Base-by-base conservation (phyloP, 495 filamentous ascomycete genomes). In the Venustampulla echinocandica region DNA sequence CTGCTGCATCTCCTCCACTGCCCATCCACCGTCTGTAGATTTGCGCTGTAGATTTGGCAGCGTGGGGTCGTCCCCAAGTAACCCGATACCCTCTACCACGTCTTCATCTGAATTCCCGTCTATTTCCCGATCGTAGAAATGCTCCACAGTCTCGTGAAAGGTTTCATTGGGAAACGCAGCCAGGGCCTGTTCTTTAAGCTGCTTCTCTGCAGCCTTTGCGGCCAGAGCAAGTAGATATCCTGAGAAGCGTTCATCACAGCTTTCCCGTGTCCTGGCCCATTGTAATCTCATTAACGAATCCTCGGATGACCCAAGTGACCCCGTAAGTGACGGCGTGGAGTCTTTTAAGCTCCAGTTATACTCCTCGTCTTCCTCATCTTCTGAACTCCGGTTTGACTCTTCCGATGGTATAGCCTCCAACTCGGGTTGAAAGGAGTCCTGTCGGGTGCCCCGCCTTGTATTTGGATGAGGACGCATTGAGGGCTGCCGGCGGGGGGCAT, bases 151-250 rank as follows among this genome's bases (percentile, higher is more conserved):
- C 60, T 64, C 64, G 79, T 69, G 30, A 65, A 69, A 53, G 74
- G 82, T 57, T 82, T 80, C 69, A 53, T 85, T 85, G 2, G 80
- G 80, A 50, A 81, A 86, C 6, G 80, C 83, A 18, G 80, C 82
- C 52, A 83, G 62, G 2, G 80, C 75, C 63, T 84, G 80, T 14
- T 86, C 82, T 35, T 72, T 69, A 30, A 85, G 55, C 59, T 90
- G 81, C 59, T 78, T 78, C 59, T 90, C 80, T 11, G 85, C 85
- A 47, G 85, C 81, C 42, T 74, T 76, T 30, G 84, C 82, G 17
- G 86, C 85, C 42, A 94, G 65, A 17, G 81, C 77, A 14, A 90
- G 73, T 32, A 94, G 63, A 53, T 87, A 89, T 10, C 80, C 80
- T 35, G 81, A 80, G 47, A 84, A 80, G 48, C 76, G 69, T 27